phyloP scores from a whole-genome alignment of 2,329 filamentous ascomycete species.

The Exserohilum turcica region DNA sequence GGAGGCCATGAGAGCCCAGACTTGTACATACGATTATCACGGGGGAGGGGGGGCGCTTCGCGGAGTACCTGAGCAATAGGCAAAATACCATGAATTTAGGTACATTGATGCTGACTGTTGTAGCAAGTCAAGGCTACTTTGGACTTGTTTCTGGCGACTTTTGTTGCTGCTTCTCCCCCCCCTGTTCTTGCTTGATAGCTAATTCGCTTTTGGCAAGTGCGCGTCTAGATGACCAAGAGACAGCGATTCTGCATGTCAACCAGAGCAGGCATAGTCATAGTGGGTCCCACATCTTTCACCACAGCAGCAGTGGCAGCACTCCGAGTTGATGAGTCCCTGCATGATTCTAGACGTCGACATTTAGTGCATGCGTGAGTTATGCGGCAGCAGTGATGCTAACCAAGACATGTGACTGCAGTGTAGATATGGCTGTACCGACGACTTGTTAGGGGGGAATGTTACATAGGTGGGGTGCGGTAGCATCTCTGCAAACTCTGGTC shows the following conservation, averaged over 20 bases:
- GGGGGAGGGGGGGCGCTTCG: slow-evolving; percentile 23
- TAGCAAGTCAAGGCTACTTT: neutral
- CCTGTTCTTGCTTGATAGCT: neutral
- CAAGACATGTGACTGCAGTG: neutral
- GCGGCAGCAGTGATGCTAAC: neutral
- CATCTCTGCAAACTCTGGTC: neutral
- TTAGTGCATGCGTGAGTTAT: neutral
- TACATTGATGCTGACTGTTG: slow-evolving; percentile 5
- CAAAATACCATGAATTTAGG: slow-evolving; percentile 3
- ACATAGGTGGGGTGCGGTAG: neutral
- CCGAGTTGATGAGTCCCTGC: neutral
- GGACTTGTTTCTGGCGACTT: neutral
- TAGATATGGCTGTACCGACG: neutral
- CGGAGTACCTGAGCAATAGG: slow-evolving; percentile 1
- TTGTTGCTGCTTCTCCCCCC: neutral
- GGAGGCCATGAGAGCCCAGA: slow-evolving; percentile 24
- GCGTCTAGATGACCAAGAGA: neutral
- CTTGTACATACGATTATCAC: slow-evolving; percentile 41
- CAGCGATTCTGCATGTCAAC: neutral
- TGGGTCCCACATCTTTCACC: neutral
- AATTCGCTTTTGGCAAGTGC: neutral
- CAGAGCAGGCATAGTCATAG: neutral
- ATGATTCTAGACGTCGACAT: neutral
- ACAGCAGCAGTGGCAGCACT: too few relatives aligned
- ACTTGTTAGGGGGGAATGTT: neutral